Evolutionary conservation across 371 early-diverging fungal genomes (phyloP).

Genomic region (Lichtheimia corymbifera): DNA sequence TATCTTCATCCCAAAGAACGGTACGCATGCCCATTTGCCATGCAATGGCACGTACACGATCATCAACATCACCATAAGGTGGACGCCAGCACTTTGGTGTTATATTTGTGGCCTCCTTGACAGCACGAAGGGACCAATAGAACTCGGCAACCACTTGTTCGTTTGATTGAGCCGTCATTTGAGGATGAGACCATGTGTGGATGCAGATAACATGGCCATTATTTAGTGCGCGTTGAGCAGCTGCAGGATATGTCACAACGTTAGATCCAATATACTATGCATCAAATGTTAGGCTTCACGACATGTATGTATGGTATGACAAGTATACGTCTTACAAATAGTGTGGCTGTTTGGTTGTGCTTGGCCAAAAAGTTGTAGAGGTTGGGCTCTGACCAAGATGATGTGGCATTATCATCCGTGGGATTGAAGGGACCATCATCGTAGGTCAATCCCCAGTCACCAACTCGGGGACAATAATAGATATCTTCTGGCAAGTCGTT

Average conservation of each 20-base stretch:
- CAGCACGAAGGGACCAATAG: conserved; percentile 51
- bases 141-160: conserved; percentile 60
- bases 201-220: conserved; percentile 52
- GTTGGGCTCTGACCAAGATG: conserved; percentile 41
- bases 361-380: conserved; percentile 48
- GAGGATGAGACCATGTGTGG: conserved; percentile 66
- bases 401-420: conserved; percentile 17
- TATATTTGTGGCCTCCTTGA: conserved; percentile 56
- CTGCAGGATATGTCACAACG: conserved; percentile 44
- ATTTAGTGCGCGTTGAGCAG: conserved; percentile 46
- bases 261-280: conserved; percentile 50
- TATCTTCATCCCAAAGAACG: conserved; percentile 47
- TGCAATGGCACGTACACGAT: conserved; percentile 58
- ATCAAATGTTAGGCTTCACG: neutral
- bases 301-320: neutral
- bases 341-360: conserved; percentile 30
- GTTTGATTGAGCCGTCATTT: conserved; percentile 54
- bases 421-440: conserved; percentile 53
- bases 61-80: conserved; percentile 57
- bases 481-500: conserved; percentile 43
- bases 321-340: conserved; percentile 22
- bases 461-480: conserved; percentile 43
- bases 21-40: conserved; percentile 53
- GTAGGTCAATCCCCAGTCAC: conserved; percentile 54
- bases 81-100: conserved; percentile 48